Base-by-base conservation (phyloP, 108 stramenopile genomes). In the Conticribra weissflogii region DNA sequence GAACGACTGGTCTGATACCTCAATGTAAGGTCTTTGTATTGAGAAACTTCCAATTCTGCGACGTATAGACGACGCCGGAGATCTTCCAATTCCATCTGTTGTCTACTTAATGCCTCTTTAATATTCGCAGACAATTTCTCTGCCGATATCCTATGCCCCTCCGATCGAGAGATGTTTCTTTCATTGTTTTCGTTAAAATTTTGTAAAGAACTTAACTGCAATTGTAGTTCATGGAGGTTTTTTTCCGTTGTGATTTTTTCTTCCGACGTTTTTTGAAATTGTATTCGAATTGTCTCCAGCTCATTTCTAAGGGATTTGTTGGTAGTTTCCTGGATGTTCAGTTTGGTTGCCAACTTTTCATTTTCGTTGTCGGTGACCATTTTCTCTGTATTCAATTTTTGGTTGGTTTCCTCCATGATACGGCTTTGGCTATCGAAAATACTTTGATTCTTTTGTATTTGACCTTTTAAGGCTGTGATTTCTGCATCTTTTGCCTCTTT, bases 31-130 rank as follows among this genome's bases (percentile, higher is more conserved):
- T 83, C 74, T 33, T 83, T 79, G 62, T 67, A 72, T 29, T 71
- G 63, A 3, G 62, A 53, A 16, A 51, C 19, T 51, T 81, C 80
- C 8, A 63, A 17, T 51, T 76, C 71, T 51, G 80, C 58, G 16
- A 77, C 75, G 4, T 54, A 32, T 9, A 81, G 70, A 19, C 63
- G 61, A 29, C 64, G 55, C 3, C 61, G 69, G 14, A 81, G 28
- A 24, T 78, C 80, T 27, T 76, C 75, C 36, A 81, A 46, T 58
- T 81, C 75, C 15, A 52, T 30, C 3, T 81, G 63, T 71, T 81
- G 80, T 15, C 50, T 45, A 17, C 63, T 66, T 57, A 81, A 54
- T 14, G 71, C 71, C 57, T 71, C 64, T 31, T 78, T 65, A 16
- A 76, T 70, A 64, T 76, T 56, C 15, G 68, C 74, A 15, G 74